Conservation (phyloP, 768 basidiomycete species). For the Mycena galericulata region DNA sequence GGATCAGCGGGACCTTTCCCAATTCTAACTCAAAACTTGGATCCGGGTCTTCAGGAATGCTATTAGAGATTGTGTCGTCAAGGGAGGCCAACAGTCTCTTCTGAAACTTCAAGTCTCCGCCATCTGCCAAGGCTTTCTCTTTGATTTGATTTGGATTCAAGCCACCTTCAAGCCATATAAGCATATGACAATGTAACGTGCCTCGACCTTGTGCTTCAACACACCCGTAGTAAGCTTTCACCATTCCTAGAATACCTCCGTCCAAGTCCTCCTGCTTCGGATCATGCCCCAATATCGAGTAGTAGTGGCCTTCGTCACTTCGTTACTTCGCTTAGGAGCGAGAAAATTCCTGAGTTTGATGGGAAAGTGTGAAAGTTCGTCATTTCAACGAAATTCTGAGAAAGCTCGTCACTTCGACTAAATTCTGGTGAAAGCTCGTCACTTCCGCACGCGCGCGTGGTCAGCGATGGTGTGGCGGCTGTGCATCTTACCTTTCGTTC, state of each 20-base stretch:
- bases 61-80: constrained; percentile 21
- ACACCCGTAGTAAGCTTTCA: constrained; percentile 1
- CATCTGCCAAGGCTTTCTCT: constrained; percentile 5
- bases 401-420: no score
- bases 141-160: constrained; percentile 21
- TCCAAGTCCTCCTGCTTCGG: background rate
- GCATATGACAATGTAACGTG: constrained; percentile 6
- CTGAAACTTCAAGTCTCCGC: no score
- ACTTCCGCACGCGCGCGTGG: no score
- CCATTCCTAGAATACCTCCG: background rate
- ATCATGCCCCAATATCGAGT: constrained; percentile 14
- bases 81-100: no score
- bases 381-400: background rate
- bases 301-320: background rate
- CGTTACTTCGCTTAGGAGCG: background rate
- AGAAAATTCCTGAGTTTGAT: background rate
- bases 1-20: no score
- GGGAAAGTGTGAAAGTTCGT: background rate
- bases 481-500: background rate
- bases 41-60: background rate
- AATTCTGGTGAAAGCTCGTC: background rate
- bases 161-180: constrained; percentile 1
- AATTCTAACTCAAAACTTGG: background rate
- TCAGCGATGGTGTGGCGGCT: background rate
- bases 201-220: constrained; percentile 11